Base-by-base conservation (phyloP, 768 basidiomycete genomes). In the Collybia nuda region DNA sequence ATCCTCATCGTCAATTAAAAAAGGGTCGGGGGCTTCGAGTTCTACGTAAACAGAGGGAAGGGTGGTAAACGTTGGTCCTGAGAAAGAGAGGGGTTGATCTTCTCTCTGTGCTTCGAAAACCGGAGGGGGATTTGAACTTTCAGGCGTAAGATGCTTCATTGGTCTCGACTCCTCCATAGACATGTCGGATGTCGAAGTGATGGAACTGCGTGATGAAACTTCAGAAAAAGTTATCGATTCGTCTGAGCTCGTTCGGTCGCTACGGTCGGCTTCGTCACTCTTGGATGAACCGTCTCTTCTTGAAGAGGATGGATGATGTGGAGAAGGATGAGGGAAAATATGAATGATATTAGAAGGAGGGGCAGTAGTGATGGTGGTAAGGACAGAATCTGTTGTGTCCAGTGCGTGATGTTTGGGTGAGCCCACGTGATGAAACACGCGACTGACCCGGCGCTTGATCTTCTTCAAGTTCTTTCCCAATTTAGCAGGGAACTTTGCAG, bases 1-100 rank as follows among this genome's bases (percentile, higher is more conserved):
- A 23, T 74, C 72, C 32, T 78, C 73, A 51, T 81, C 82, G 56
- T 85, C 85, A 29, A 83, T 67, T 44, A 85, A 69, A 69, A 84
- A 86, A 1, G 82, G 82, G 63, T 88, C 74, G 14, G 81, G 80
- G 5, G 75, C 74, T 48, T 78, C 77, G 37, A 75, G 72, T 59
- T 79, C 79, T 38, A 72, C 61, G 23, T 67, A 67, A 11, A 64
- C 63, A 39, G 56, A 49, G 24, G 68, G 62, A 18, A 64, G 66
- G 45, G 63, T 67, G 22, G 59, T 59, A 47, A 59, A 59, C 56
- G 59, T 57, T 23, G 66, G 15, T 26, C 23, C 23, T 47, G 46
- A 39, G 18, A 37, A 39, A 11, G 32, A n/a, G 35, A 21, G n/a
- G 15, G 35, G 11, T n/a, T 7, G 18, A 21, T 46, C 44, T 17